Evolutionary conservation across 805 yeast species (phyloP).

Genomic region (Yarrowia deformans): DNA sequence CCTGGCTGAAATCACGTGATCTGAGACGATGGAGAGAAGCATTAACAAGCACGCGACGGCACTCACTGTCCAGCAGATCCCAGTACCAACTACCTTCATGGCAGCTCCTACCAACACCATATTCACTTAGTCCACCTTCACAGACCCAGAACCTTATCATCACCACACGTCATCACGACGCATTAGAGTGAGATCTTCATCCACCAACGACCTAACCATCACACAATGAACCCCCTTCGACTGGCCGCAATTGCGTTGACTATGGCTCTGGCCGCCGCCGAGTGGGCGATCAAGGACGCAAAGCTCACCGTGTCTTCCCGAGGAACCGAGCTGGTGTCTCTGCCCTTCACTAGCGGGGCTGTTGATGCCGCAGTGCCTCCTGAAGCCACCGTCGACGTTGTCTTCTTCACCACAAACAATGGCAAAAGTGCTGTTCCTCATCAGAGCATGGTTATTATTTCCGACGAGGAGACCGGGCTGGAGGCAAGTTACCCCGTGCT

Average conservation of each 20-base stretch:
- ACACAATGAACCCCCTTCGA: conserved; percentile 28
- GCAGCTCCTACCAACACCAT: background rate
- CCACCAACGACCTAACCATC: conserved; percentile 3
- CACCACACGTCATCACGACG: conserved; percentile 32
- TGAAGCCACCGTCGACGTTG: conserved; percentile 18
- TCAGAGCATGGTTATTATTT: conserved; percentile 30
- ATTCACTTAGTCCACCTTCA: background rate
- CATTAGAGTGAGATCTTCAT: conserved; percentile 12
- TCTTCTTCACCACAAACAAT: conserved; percentile 31
- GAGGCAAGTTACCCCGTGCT: conserved; percentile 47
- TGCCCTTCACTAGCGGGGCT: conserved; percentile 12
- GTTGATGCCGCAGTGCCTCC: conserved; percentile 30
- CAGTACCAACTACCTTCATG: too few species aligned
- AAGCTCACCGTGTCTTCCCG: conserved; percentile 18
- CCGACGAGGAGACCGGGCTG: conserved; percentile 43
- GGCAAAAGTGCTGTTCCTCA: conserved; percentile 23
- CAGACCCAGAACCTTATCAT: background rate
- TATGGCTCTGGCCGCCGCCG: conserved; percentile 32
- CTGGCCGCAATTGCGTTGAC: conserved; percentile 37
- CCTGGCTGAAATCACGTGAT: background rate
- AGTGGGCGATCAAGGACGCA: conserved; percentile 37
- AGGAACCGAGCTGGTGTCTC: conserved; percentile 27
- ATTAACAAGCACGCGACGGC: too few species aligned
- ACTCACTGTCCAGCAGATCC: too few species aligned
- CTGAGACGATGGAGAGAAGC: too few species aligned